Percentiles rank a stretch among this genome's conserved stretches.
phyloP scores from a whole-genome alignment of 306 rosid species.

The Pueraria montana region DNA sequence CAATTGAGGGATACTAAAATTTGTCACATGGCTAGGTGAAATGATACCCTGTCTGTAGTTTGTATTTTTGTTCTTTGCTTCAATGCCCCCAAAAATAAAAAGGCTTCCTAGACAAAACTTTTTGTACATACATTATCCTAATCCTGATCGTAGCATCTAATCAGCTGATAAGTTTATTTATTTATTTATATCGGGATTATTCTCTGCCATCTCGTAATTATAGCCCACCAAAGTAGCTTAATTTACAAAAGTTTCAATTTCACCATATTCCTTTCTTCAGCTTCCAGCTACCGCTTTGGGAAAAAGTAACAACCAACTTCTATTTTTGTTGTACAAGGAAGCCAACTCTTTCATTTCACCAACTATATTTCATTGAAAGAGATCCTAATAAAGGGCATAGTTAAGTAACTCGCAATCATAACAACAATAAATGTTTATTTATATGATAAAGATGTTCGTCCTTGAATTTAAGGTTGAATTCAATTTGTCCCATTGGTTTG shows the following conservation, averaged over 20 bases:
- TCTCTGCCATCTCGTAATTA: conserved; percentile 32
- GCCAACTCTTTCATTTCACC: conserved; percentile 41
- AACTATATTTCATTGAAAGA: conserved; percentile 36
- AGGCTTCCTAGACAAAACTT: conserved; percentile 15
- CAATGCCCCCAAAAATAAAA: conserved; percentile 18
- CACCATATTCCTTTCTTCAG: conserved; percentile 48
- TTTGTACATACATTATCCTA: background rate
- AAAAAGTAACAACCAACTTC: conserved; percentile 42
- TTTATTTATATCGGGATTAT: background rate
- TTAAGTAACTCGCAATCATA: conserved; percentile 26
- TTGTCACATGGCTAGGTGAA: background rate
- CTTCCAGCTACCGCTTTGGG: conserved; percentile 45
- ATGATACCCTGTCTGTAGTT: background rate
- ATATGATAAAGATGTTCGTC: background rate
- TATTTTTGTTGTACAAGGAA: conserved; percentile 44
- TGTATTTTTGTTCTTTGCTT: conserved; percentile 44
- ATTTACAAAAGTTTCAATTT: conserved; percentile 40
- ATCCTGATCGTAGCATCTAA: conserved; percentile 26
- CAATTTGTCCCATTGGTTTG: conserved; percentile 5
- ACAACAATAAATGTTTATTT: background rate
- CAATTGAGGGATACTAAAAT: background rate
- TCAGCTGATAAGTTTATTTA: background rate
- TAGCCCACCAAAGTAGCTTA: conserved; percentile 28
- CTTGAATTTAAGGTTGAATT: conserved; percentile 4
- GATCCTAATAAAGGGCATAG: background rate